Percentiles rank a stretch among this genome's conserved stretches.
Evolutionary conservation across 352 stramenopile genomes (phyloP).

Genomic region (Globisporangium uncinulatum): DNA sequence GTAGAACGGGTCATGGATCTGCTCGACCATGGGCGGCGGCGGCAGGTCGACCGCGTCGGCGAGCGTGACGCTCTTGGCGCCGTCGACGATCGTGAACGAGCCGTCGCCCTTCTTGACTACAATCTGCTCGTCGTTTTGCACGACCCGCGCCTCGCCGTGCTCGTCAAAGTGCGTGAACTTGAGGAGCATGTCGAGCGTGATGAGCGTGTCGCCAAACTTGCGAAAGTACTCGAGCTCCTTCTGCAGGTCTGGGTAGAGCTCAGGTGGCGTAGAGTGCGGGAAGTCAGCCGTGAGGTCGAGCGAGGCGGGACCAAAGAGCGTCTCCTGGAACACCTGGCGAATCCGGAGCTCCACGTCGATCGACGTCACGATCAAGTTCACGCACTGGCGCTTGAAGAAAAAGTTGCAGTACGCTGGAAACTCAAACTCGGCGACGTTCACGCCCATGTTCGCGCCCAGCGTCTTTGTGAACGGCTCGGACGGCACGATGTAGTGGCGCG

Average conservation of each 20-base stretch:
- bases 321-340: conserved; percentile 87
- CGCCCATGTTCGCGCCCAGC: conserved; percentile 91
- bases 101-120: conserved; percentile 64
- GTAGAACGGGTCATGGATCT: conserved; percentile 79
- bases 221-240: conserved; percentile 89
- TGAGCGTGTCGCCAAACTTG: conserved; percentile 86
- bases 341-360: conserved; percentile 76
- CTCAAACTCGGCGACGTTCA: conserved; percentile 97
- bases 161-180: conserved; percentile 86
- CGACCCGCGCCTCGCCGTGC: conserved; percentile 45
- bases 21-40: conserved; percentile 29
- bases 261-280: conserved; percentile 38
- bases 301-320: conserved; percentile 70
- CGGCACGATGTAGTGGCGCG: conserved; percentile 94
- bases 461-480: conserved; percentile 93
- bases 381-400: conserved; percentile 88
- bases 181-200: conserved; percentile 86
- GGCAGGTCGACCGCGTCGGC: conserved; percentile 50
- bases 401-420: conserved; percentile 98
- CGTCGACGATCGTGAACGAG: conserved; percentile 58
- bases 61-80: conserved; percentile 48
- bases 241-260: conserved; percentile 63
- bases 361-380: conserved; percentile 83
- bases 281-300: conserved; percentile 82
- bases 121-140: conserved; percentile 58